Base-by-base conservation (phyloP, 1,284 basidiomycete species). In the Malassezia restricta region DNA sequence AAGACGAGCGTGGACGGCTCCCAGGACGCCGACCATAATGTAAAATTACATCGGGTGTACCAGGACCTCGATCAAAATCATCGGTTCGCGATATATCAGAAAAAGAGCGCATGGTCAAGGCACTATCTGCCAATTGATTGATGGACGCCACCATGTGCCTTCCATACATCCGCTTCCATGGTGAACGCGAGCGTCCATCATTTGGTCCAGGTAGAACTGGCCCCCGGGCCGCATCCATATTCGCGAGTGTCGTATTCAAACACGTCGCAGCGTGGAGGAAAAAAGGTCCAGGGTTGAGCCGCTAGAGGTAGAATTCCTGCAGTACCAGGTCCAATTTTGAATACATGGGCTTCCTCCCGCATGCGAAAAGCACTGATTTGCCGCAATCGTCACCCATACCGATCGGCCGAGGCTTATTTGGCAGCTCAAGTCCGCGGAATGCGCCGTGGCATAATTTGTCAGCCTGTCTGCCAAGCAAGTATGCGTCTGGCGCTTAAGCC, bases 11-110 rank as follows among this genome's bases (percentile, higher is more conserved):
- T 7, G 37, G 24, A 29, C 44, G 20, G n/a, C 44, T 47, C 28
- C 44, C 44, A 9, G 44, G 44, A 15, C 44, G 14, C 6, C 37
- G 17, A 9, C 24, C 44, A 9, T 47, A 28, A 30, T 47, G 32
- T 12, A 47, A 35, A 27, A 47, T 31, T 14, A 54, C 51, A 27
- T 54, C 51, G 1, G 51, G 51, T 3, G 51, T 54, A 14, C 51
- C 51, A 6, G 51, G 51, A 7, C 46, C 46, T 14, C 38, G 40
- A 27, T 54, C 49, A 14, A 30, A 44, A 15, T 15, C 20, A 29
- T 44, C 37, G 3, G 33, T 30, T 27, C 49, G 35, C 11, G 33
- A 37, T 1, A 43, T 29, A 4, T 41, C 42, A 14, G 32, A 17
- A 33, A 49, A 43, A 15, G 40, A 38, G 8, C 48, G 40, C 48